Conservation (phyloP, 2,329 filamentous ascomycete species). For the Cytospora mali region DNA sequence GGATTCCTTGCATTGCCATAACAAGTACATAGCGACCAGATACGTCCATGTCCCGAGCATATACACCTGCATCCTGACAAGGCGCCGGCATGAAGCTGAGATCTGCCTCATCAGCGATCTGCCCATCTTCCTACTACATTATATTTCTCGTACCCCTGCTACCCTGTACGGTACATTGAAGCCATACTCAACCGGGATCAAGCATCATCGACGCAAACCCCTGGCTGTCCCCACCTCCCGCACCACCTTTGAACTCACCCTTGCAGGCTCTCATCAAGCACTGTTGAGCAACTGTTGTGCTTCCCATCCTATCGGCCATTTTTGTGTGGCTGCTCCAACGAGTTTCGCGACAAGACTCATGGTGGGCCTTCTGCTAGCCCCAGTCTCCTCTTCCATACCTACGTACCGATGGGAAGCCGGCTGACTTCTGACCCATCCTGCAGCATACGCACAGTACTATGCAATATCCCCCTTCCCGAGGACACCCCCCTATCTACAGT, state of each 20-base stretch:
- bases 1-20: conserved; percentile 4
- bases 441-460: background rate
- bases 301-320: conserved; percentile 25
- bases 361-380: conserved; percentile 22
- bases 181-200: conserved; percentile 25
- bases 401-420: conserved; percentile 4
- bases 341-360: conserved; percentile 31
- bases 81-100: conserved; percentile 33
- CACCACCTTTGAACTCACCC: conserved; percentile 28
- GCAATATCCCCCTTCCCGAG: conserved; percentile 24
- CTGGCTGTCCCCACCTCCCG: conserved; percentile 30
- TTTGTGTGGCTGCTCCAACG: conserved; percentile 20
- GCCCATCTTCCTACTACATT: conserved; percentile 28
- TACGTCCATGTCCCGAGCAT: conserved; percentile 5
- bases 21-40: conserved; percentile 9
- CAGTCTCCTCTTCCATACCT: background rate
- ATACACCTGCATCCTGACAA: conserved; percentile 22
- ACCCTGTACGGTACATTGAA: conserved; percentile 17
- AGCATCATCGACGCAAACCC: conserved; percentile 27
- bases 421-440: conserved; percentile 21
- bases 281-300: conserved; percentile 9
- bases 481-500: conserved; percentile 14
- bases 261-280: conserved; percentile 27
- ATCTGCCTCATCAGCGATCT: conserved; percentile 35
- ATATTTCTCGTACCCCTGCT: conserved; percentile 28